A percentile compares a stretch with the other conserved stretches of the same genome.
These are phyloP conservation scores for Collybia mongolica DNA, from an alignment of 768 basidiomycete genomes.

Conservation along the genomic window DNA sequence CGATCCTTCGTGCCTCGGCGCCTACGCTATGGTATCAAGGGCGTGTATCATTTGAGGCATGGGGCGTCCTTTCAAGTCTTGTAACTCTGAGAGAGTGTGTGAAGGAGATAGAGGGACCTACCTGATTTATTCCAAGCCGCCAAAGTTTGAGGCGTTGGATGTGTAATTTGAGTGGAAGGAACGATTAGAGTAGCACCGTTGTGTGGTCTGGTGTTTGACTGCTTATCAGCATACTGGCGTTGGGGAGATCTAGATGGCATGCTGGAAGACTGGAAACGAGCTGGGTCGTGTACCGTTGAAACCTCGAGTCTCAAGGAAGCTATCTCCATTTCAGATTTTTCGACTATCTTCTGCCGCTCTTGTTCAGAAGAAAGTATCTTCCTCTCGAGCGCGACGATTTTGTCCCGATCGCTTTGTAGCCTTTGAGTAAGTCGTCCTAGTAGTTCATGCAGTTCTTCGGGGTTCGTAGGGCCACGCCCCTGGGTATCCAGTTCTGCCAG, in stretches of 20 bases:
- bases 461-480: conserved; percentile 11
- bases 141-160: not conserved
- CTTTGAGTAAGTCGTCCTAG: conserved; percentile 10
- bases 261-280: not conserved
- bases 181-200: not conserved
- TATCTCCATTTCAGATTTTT: conserved; percentile 11
- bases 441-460: conserved; percentile 11
- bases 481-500: conserved; percentile 13
- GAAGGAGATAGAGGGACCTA: not conserved
- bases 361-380: conserved; percentile 5
- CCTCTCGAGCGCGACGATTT: conserved; percentile 11
- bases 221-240: not conserved
- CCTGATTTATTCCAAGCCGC: not conserved
- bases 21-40: too few species aligned
- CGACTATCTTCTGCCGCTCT: conserved; percentile 8
- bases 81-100: too few species aligned
- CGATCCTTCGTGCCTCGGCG: too few species aligned
- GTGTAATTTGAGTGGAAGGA: not conserved
- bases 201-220: not conserved
- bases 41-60: too few species aligned
- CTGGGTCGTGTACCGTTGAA: conserved; percentile 6
- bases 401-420: conserved; percentile 14
- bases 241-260: not conserved
- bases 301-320: conserved; percentile 6
- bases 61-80: too few species aligned